A percentile compares a stretch with the other conserved stretches of the same genome.
phyloP scores from a whole-genome alignment of 345 rosid species.

The Aquilaria malaccensis region DNA sequence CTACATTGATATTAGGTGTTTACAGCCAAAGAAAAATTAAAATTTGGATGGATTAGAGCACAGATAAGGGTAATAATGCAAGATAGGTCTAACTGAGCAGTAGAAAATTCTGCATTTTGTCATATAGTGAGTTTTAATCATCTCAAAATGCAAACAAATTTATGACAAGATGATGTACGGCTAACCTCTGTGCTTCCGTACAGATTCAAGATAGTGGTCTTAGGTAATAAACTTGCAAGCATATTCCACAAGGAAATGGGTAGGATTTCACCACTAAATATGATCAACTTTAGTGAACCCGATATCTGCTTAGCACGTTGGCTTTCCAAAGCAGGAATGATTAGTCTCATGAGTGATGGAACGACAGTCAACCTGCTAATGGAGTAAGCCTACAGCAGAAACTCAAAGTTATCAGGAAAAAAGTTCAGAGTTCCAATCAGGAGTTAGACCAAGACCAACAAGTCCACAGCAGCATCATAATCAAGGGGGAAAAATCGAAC shows the following conservation, averaged over 20 bases:
- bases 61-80: too few relatives aligned
- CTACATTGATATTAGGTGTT: too few relatives aligned
- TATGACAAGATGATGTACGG: too few relatives aligned
- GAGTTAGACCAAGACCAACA: too few relatives aligned
- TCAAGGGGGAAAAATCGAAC: too few relatives aligned
- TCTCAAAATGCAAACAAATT: too few relatives aligned
- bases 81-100: too few relatives aligned
- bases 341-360: conserved; percentile 72
- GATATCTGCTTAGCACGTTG: conserved; percentile 27
- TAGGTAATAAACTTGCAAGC: conserved; percentile 56
- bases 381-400: conserved; percentile 56
- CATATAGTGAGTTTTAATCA: not conserved
- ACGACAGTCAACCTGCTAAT: conserved; percentile 70
- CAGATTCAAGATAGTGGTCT: conserved; percentile 64
- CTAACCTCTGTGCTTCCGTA: conserved; percentile 95
- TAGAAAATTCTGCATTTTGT: too few relatives aligned
- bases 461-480: too few relatives aligned
- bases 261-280: conserved; percentile 86
- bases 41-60: too few relatives aligned
- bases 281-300: conserved; percentile 57
- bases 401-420: not conserved
- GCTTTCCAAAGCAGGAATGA: conserved; percentile 63
- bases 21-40: too few relatives aligned
- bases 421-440: too few relatives aligned
- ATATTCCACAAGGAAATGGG: conserved; percentile 70